Evolutionary conservation across 768 basidiomycete genomes (phyloP).

Genomic region (Suillus ampliporus): DNA sequence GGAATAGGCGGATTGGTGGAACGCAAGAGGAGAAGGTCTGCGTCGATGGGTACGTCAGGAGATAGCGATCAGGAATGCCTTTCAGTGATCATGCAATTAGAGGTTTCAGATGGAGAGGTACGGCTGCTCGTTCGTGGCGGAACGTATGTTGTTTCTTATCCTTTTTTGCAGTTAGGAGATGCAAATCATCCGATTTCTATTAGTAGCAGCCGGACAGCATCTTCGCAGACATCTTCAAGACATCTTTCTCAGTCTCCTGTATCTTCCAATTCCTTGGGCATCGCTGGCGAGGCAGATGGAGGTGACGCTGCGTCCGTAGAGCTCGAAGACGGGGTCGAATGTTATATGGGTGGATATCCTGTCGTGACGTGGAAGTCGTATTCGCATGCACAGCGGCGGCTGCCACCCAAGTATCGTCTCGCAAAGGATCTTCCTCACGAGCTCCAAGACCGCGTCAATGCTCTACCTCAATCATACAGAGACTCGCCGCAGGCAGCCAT

Average conservation of each 20-base stretch:
- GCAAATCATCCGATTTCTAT: background rate
- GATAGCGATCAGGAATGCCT: slow-evolving; percentile 1
- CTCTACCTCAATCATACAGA: slow-evolving; percentile 47
- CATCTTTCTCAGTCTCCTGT: background rate
- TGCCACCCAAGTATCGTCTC: slow-evolving; percentile 31
- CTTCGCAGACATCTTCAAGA: slow-evolving; percentile 7
- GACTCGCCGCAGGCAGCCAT: slow-evolving; percentile 49
- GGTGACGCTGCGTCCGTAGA: background rate
- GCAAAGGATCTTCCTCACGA: slow-evolving; percentile 63
- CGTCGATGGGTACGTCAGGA: slow-evolving; percentile 24
- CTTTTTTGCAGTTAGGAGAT: background rate
- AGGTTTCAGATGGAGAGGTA: background rate
- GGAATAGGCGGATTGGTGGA: background rate
- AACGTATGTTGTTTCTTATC: background rate
- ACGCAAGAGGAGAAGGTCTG: background rate
- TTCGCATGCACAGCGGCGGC: slow-evolving; percentile 20
- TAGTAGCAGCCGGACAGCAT: background rate
- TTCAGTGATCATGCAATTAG: background rate
- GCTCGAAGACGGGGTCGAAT: slow-evolving; percentile 2
- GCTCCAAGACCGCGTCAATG: slow-evolving; percentile 71
- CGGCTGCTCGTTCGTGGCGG: no score
- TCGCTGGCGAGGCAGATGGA: background rate
- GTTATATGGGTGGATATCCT: slow-evolving; percentile 15
- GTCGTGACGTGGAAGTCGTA: slow-evolving; percentile 30
- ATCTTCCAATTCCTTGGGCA: background rate